Base-by-base conservation (phyloP, 257 asterid species). In the Jaltomata sinuosa region DNA sequence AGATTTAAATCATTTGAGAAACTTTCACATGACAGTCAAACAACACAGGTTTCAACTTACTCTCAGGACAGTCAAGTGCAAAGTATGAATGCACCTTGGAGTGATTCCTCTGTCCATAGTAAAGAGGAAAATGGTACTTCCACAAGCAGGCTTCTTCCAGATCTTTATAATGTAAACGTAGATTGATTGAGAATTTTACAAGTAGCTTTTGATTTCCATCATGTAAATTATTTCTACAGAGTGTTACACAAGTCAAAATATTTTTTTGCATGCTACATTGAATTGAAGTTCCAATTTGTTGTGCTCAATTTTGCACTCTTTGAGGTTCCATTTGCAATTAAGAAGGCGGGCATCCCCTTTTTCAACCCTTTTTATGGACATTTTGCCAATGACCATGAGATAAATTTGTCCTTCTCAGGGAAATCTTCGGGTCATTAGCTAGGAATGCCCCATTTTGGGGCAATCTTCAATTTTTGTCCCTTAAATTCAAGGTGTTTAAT, bases 1-100 rank as follows among this genome's bases (percentile, higher is more conserved):
- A 87, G 98, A 22, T 93, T 96, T 81, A 96, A 84, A 89, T 94
- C 98, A 2, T 92, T 93, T 0, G 93, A 93, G 88, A 83, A 74
- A 59, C 72, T 93, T 61, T 92, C 99, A 7, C 93, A 90, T 34
- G 98, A 96, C 83, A 92, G 94, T 89, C 97, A 91, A 77, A 87
- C 92, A 77, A 87, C 92, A 21, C 88, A 84, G 1, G 85, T 81
- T 25, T 90, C 97, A 8, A 52, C 91, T 6, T 16, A 80, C 80
- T 89, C 98, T 40, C 81, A 83, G 3, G 93, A 87, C n/a, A 84
- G 92, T 52, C 90, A 89, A 64, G 92, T 81, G 7, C 93, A 84
- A 45, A 90, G 87, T 2, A 62, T 83, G 89, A 93, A 90, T 82
- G 98, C 94, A 50, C 98, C 99, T 2, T 93, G 97, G 97, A 80